Evolutionary conservation across 345 rosid genomes (phyloP).

Genomic region (Hibiscus syriacus): DNA sequence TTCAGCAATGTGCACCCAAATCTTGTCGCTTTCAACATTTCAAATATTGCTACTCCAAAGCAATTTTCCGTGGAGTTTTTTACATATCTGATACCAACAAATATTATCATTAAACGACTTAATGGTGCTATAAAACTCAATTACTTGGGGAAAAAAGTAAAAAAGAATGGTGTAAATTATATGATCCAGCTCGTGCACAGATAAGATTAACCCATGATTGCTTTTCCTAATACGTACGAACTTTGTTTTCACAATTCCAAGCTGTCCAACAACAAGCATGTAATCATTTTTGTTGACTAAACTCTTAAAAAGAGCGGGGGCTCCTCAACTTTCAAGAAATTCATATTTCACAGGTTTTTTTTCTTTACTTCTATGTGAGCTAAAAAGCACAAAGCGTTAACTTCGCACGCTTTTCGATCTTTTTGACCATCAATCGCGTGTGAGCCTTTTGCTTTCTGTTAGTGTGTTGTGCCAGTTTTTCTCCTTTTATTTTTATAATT

Average conservation of each 20-base stretch:
- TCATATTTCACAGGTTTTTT: slow-evolving; percentile 10
- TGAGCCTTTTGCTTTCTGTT: slow-evolving; percentile 18
- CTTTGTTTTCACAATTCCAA: slow-evolving; percentile 14
- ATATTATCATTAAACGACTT: too few species aligned
- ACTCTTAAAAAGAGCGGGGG: too few species aligned
- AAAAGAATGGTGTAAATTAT: slow-evolving; percentile 4
- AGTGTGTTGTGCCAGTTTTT: slow-evolving; percentile 7
- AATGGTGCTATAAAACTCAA: background rate
- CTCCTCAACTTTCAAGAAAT: too few species aligned
- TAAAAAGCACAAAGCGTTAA: slow-evolving; percentile 16
- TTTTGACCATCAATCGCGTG: slow-evolving; percentile 48
- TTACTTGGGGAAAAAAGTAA: background rate
- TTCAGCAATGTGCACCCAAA: too few species aligned
- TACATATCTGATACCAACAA: too few species aligned
- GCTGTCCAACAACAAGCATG: slow-evolving; percentile 34
- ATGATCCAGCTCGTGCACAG: slow-evolving; percentile 20
- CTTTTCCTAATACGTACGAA: slow-evolving; percentile 5
- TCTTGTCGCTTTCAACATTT: too few species aligned
- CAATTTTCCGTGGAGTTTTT: too few species aligned
- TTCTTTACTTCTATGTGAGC: too few species aligned
- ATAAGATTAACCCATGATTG: slow-evolving; percentile 7
- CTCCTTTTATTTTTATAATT: too few species aligned
- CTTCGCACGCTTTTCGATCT: slow-evolving; percentile 21
- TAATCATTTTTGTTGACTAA: too few species aligned
- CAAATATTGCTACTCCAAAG: too few species aligned